Base-by-base conservation (phyloP, 495 filamentous ascomycete genomes). In the Neurospora sp. region DNA sequence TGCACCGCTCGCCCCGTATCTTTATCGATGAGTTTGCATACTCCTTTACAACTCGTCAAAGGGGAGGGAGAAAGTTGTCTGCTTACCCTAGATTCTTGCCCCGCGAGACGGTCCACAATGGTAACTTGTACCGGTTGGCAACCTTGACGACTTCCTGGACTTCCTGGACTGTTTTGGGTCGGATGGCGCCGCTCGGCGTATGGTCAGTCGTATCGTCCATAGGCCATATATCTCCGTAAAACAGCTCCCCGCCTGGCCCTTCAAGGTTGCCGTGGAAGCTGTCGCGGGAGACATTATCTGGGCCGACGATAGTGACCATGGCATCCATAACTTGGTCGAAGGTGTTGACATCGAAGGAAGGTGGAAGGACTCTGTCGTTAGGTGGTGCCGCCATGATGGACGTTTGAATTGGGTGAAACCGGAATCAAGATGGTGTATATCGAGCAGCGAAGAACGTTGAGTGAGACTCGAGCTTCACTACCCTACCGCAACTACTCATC, bases 1-100 rank as follows among this genome's bases (percentile, higher is more conserved):
- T 8, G 87, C 84, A 1, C 85, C 84, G 0, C 86, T 81, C 41
- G 88, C 88, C 11, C 88, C 88, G 74, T 90, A 89, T 59, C 85
- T 84, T 23, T 76, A 77, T 8, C 4, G 31, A 38, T 10, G 44
- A 71, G 69, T 71, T 42, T 38, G 74, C 75, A 11, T 77, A 66
- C 46, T 20, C 59, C 37, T 35, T 44, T 12, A 31, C 27, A 23
- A 27, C 23, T 37, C 1, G 7, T 18, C 6, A 5, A 73, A 40
- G 1, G 71, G 40, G n/a, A 38, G 16, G 14, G 35, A 44, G n/a
- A 70, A 23, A 23, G 18, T 73, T 37, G 23, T 39, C 27, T 16
- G 40, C 39, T 41, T 79, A 82, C 78, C 81, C 81, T 23, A 85
- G 73, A 71, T 88, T 88, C 71, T 85, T 81, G 2, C 87, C 87